A percentile compares a stretch with the other conserved stretches of the same genome.
Evolutionary conservation across 2,329 filamentous ascomycete genomes (phyloP).

Genomic region (Colletotrichum salicis): DNA sequence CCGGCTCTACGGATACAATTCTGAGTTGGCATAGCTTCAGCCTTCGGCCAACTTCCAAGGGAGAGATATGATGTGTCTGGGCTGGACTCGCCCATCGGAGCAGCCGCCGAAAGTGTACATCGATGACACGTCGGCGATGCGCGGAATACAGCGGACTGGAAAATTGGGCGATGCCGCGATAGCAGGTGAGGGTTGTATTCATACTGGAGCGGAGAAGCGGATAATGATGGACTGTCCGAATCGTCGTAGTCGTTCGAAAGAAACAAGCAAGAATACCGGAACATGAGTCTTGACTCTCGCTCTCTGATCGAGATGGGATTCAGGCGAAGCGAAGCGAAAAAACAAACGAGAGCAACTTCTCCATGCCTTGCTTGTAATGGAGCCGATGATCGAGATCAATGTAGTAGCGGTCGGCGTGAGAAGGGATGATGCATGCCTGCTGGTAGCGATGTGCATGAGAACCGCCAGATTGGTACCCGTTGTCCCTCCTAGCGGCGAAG

Average conservation of each 20-base stretch:
- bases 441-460: constrained; percentile 14
- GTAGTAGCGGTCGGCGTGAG: background rate
- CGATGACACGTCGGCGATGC: constrained; percentile 6
- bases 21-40: background rate
- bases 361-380: background rate
- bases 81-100: constrained; percentile 17
- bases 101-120: constrained; percentile 1
- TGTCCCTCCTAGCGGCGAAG: background rate
- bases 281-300: background rate
- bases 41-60: background rate
- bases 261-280: background rate
- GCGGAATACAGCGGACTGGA: background rate
- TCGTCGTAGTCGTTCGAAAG: background rate
- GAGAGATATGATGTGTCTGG: background rate
- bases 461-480: constrained; percentile 2
- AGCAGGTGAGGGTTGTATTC: background rate
- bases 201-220: background rate
- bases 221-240: too few species aligned
- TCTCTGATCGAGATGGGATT: background rate
- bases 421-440: constrained; percentile 29
- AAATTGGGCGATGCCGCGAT: background rate
- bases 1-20: background rate
- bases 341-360: background rate
- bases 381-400: constrained; percentile 10
- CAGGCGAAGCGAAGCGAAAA: background rate